A percentile compares a stretch with the other conserved stretches of the same genome.
phyloP scores from a whole-genome alignment of 106 monocot species.

The Apostasia ramifera region DNA sequence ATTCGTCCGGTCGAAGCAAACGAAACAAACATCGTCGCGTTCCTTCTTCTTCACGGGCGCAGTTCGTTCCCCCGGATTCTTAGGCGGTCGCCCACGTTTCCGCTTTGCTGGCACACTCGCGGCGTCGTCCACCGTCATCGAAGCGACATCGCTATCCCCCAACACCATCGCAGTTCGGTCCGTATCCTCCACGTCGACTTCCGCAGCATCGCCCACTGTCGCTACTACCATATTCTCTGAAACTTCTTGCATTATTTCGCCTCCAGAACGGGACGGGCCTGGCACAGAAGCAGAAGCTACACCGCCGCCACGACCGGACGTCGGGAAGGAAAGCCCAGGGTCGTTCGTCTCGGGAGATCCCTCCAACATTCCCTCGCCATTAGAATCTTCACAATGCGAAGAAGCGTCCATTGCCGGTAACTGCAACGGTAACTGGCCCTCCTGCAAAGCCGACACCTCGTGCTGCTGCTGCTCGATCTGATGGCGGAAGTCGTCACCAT shows the following conservation, averaged over 20 bases:
- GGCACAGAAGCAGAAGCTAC: neutral
- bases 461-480: neutral
- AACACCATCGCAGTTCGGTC: neutral
- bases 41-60: slow-evolving; percentile 38
- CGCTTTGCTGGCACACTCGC: slow-evolving; percentile 30
- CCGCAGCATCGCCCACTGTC: slow-evolving; percentile 1
- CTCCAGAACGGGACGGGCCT: neutral
- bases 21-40: slow-evolving; percentile 85
- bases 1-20: slow-evolving; percentile 90
- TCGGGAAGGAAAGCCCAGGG: neutral
- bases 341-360: neutral
- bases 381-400: neutral
- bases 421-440: neutral
- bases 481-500: neutral
- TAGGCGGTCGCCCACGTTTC: slow-evolving; percentile 74
- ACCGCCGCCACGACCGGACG: neutral
- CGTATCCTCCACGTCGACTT: neutral
- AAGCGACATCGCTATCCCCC: neutral
- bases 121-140: neutral
- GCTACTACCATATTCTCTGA: neutral
- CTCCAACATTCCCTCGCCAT: neutral
- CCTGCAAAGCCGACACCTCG: neutral
- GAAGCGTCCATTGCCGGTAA: neutral
- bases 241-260: neutral
- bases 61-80: slow-evolving; percentile 16